Base-by-base conservation (phyloP, 2,329 filamentous ascomycete species). In the Colletotrichum liriopes region DNA sequence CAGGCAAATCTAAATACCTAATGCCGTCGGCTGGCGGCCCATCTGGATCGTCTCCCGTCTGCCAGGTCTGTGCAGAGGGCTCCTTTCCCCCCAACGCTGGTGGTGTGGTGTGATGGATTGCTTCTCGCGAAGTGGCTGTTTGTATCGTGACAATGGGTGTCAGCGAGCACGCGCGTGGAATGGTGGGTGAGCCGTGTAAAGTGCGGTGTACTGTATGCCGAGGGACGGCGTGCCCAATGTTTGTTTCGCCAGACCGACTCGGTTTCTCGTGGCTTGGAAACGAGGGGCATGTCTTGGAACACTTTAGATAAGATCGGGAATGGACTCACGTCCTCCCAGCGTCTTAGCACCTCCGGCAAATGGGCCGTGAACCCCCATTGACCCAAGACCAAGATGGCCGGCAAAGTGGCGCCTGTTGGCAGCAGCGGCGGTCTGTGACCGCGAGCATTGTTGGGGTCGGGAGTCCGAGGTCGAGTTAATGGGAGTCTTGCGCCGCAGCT, bases 351-450 rank as follows among this genome's bases (percentile, higher is more conserved):
- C 26, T 51, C 26, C 32, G 32, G 51, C 47, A 56, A n/a, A 67
- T 71, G 47, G 63, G 55, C 63, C 67, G 47, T 56, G 63, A 59
- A 26, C 23, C 7, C 60, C 45, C 35, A 26, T 58, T 41, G 39
- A 56, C 52, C 35, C 37, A 51, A 59, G 67, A 60, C 14, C 32
- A 49, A 41, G 45, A 67, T 61, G 43, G 43, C 39, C 23, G 35
- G 67, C 43, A 41, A 51, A 51, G 67, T 67, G 67, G 55, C 67
- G 63, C 20, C 39, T 58, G 51, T 20, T 71, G 68, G 65, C 69
- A 63, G 68, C 37, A 29, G 65, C 68, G 65, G 65, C 65, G 68
- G 51, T 71, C 69, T 68, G 69, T 71, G 65, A 23, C 65, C 37
- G 35, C 20, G 43, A 71, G 69, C 69, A 71, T 68, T 56, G 64